Evolutionary conservation across 371 early-diverging fungal genomes (phyloP).

Genomic region (Apophysomyces elegans): DNA sequence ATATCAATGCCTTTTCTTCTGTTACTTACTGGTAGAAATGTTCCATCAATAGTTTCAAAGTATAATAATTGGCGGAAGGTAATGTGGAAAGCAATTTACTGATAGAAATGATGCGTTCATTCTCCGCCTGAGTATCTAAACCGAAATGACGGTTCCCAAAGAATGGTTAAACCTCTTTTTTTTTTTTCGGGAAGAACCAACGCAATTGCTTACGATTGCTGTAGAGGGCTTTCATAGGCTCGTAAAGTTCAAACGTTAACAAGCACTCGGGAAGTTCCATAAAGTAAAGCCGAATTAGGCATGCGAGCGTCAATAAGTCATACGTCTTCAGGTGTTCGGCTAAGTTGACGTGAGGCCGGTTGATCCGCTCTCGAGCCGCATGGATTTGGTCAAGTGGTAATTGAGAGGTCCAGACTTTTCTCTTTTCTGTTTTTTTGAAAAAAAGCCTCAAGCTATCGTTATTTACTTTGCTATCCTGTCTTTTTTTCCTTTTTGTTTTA

Average conservation of each 20-base stretch:
- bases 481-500: not conserved
- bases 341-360: constrained; percentile 37
- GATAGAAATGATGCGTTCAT: constrained; percentile 46
- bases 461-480: not conserved
- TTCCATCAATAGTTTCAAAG: constrained; percentile 48
- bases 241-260: constrained; percentile 75
- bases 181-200: not conserved
- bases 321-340: constrained; percentile 56
- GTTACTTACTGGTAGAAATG: constrained; percentile 50
- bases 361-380: constrained; percentile 65
- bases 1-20: too few relatives aligned
- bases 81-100: constrained; percentile 56
- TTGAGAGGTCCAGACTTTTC: constrained; percentile 61
- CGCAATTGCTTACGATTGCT: constrained; percentile 50
- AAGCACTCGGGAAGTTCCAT: constrained; percentile 76
- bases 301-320: constrained; percentile 65
- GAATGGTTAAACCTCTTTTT: too few relatives aligned
- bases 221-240: constrained; percentile 71
- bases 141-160: not conserved
- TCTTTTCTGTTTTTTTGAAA: constrained; percentile 25
- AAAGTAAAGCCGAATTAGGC: constrained; percentile 68
- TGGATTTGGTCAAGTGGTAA: constrained; percentile 64
- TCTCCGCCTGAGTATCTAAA: constrained; percentile 42
- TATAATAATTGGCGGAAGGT: constrained; percentile 56
- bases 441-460: not conserved